Evolutionary conservation across 1,139 yeast genomes (phyloP), one percentile per base, ranked within the genome.

Genomic region (Pichia sp.): DNA sequence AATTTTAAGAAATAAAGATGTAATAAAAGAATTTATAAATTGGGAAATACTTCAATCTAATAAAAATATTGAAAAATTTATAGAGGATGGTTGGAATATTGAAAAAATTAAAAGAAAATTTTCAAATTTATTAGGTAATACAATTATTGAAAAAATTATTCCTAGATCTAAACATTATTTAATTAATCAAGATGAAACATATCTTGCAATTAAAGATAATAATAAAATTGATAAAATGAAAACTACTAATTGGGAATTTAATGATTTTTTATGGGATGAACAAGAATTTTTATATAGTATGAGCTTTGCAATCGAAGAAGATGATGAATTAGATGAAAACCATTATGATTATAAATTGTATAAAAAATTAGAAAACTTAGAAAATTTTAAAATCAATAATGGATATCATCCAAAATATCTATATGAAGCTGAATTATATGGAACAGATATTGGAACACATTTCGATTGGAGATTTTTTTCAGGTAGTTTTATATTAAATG

Each of bases 401-500:
- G 58, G 61, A 9, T 25, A 48, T 26, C 61, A 56, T 51, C 57
- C 58, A 6, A 61, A 59, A 42, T 62, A 61, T 51, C 58, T 63
- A 43, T 58, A 60, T 47, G 76, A 72, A 51, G 74, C 75, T 2
- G 54, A 58, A 27, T 47, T 67, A 1, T 49, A 62, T 33, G 56
- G 54, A 2, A 48, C 61, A 9, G 32, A 27, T 2, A 56, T 59
- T 2, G 66, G 72, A 1, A 58, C 65, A 0, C 74, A 70, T 56
- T 67, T 62, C 49, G 69, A 76, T 55, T 67, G 79, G 73, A 58
- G 80, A 53, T 73, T 76, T 55, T 74, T 71, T 58, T 33, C 49
- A 9, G 45, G 53, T 3, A 51, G 52, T 27, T 39, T 45, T 2
- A 45, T 51, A 32, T 39, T 48, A 4, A 66, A 69, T 52, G 71